Base-by-base conservation (phyloP, 2,329 filamentous ascomycete species). In the Hypoxylon sp. region DNA sequence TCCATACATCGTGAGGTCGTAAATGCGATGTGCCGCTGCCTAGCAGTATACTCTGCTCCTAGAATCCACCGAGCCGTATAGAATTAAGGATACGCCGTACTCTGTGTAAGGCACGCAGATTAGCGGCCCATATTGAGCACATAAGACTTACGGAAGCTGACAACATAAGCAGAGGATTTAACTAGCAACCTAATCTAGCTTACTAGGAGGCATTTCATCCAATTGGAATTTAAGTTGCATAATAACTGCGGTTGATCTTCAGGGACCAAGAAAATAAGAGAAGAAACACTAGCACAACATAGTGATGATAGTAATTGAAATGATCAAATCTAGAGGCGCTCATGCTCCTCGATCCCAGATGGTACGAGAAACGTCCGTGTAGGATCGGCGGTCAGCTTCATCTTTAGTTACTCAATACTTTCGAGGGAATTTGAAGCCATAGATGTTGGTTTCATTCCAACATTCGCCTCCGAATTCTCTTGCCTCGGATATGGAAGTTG, bases 1-100 rank as follows among this genome's bases (percentile, higher is more conserved):
- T 50, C 26, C 46, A n/a, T 24, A 50, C n/a, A 26, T 48, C 44
- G 19, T 26, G 19, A 48, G 26, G 19, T 26, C 44, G 19, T 48
- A n/a, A 22, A 24, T 13, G 2, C 11, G n/a, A 24, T 24, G 26
- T 22, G 10, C 24, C 19, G 8, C 44, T 13, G 13, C 10, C 9
- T 8, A 17, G 39, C 14, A 19, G 39, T n/a, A 22, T 22, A 44
- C 17, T 44, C 13, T 11, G 3, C 39, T 17, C 39, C 22, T 22
- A n/a, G 39, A 4, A 11, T 44, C 22, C 17, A 19, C 17, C 11
- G 22, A 50, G 13, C 46, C 13, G 11, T 26, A 29, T n/a, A 5
- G 9, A 11, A n/a, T 13, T 6, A 31, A 47, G 17, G 22, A 50
- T 50, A 50, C 46, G 24, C 46, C 46, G 46, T 50, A 50, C 11